Base-by-base conservation (phyloP, 2,329 filamentous ascomycete genomes). In the Thermochaetoides dissita region DNA sequence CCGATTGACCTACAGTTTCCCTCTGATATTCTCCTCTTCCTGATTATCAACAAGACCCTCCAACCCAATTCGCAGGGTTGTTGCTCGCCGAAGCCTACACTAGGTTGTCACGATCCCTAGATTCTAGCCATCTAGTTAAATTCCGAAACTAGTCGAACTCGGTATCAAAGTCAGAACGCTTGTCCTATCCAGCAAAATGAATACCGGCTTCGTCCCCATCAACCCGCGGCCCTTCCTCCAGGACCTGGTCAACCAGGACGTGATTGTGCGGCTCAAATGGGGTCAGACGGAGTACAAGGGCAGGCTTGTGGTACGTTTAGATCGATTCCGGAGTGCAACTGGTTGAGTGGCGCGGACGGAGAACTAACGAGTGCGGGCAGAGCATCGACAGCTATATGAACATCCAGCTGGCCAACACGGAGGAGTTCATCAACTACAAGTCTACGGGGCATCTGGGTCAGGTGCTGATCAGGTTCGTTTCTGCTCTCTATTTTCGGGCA, bases 381-480 rank as follows among this genome's bases (percentile, higher is more conserved):
- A 89, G 83, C 55, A 84, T 94, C 58, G 91, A 98, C 68, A 87
- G 84, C 59, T 98, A 98, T 71, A 96, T 98, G 89, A 98, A 98
- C 69, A 79, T 98, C 50, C 87, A 96, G 67, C 75, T 98, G 49
- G 79, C 80, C 51, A 81, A 82, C 55, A 88, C 89, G 40, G 84
- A 94, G 65, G 91, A 98, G 64, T 95, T 81, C 65, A 84, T 94
- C 57, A 79, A 87, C 59, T 81, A 85, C 53, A 84, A 93, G 72
- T 80, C 78, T 60, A 86, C 82, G 32, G 89, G 87, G 44, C 76
- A 76, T 38, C 66, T 98, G 51, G 91, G 91, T 6, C 83, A 94
- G 64, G 88, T 98, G 37, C 64, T 98, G 55, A 96, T 98, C 57
- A 72, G 89, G 82, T 93, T 64, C 47, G 68, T 40, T 28, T 34